Percentiles rank a stretch among this genome's conserved stretches.
Conservation (phyloP, 345 rosid genomes). For the Sonneratia caseolaris region DNA sequence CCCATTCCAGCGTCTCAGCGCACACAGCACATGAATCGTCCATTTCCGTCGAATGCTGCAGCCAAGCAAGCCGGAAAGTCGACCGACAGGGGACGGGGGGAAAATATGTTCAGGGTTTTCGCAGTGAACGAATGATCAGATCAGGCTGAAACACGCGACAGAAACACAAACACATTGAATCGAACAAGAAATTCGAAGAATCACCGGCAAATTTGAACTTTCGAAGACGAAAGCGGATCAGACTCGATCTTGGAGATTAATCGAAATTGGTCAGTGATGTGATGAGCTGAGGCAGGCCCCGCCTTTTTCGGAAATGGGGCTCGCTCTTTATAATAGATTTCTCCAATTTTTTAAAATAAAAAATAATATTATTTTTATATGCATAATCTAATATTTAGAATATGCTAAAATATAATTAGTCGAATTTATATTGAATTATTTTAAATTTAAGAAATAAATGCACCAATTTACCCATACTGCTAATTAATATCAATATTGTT, state of each 20-base stretch:
- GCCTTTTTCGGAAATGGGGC: neutral
- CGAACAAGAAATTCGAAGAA: neutral
- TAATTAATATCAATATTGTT: too few species aligned
- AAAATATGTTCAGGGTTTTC: neutral
- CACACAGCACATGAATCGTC: slow-evolving; percentile 92
- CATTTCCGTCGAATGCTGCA: slow-evolving; percentile 23
- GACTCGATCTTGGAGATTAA: neutral
- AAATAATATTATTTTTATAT: too few species aligned
- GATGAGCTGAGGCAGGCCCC: neutral
- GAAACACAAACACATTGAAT: neutral
- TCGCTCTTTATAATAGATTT: neutral
- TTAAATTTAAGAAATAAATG: too few species aligned
- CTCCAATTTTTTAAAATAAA: neutral
- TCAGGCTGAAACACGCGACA: neutral
- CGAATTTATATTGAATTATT: too few species aligned
- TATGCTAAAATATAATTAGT: too few species aligned
- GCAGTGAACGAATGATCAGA: neutral
- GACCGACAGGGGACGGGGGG: neutral
- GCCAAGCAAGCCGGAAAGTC: neutral
- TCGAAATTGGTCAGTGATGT: neutral
- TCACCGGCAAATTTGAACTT: neutral
- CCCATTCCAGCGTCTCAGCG: slow-evolving; percentile 84
- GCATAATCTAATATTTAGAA: too few species aligned
- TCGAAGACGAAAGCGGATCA: neutral
- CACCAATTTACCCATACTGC: too few species aligned